These are phyloP conservation scores for Ambrosia trifida DNA, from an alignment of 129 eudicot genomes.

Conservation along the genomic window DNA sequence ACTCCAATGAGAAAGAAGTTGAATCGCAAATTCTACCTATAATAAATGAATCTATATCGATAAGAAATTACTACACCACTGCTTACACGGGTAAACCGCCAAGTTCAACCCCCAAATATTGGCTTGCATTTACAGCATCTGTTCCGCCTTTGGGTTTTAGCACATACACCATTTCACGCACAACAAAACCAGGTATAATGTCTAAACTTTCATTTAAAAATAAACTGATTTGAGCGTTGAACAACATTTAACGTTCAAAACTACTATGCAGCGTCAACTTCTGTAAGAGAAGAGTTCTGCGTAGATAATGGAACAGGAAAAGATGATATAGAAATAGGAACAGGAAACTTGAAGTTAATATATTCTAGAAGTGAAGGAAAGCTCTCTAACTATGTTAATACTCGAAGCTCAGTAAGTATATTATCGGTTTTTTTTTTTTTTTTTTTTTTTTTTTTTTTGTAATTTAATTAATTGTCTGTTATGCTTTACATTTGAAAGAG, in stretches of 20 bases:
- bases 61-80: conserved; percentile 58
- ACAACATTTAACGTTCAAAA: not conserved
- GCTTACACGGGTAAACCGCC: conserved; percentile 72
- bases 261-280: conserved; percentile 48
- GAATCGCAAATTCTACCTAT: conserved; percentile 80
- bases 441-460: not conserved
- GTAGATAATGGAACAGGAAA: conserved; percentile 35
- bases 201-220: not conserved
- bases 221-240: conserved; percentile 7
- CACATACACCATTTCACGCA: conserved; percentile 55
- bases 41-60: conserved; percentile 55
- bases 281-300: conserved; percentile 36
- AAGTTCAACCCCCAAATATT: conserved; percentile 53
- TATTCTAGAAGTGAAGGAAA: conserved; percentile 69
- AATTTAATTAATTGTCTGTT: not conserved
- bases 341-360: conserved; percentile 69
- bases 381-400: conserved; percentile 58
- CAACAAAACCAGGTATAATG: conserved; percentile 46
- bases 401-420: conserved; percentile 56
- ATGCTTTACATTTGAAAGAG: not conserved
- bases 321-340: conserved; percentile 56
- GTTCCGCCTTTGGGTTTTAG: conserved; percentile 89
- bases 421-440: not conserved
- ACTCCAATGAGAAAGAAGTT: conserved; percentile 62
- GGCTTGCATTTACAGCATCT: conserved; percentile 80